These are phyloP conservation scores for Pseudocohnilembus persalinus DNA, from an alignment of 169 alveolate species.

Conservation along the genomic window DNA sequence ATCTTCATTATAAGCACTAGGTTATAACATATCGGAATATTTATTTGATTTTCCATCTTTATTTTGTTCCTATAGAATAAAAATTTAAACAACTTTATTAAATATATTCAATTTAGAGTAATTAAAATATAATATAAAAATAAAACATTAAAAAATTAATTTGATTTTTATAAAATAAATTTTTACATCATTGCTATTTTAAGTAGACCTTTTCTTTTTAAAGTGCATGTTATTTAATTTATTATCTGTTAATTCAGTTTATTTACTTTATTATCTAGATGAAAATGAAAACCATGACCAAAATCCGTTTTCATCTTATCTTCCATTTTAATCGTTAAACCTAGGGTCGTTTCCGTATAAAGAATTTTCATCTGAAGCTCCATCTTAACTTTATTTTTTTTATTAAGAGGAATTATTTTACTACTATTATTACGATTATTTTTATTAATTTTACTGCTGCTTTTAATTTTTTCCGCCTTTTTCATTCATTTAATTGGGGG, in stretches of 20 bases:
- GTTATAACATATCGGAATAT: not conserved
- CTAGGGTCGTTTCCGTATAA: not conserved
- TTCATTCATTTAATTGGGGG: not conserved
- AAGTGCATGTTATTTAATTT: slow-evolving; percentile 28
- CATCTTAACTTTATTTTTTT: too few species aligned
- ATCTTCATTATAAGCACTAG: slow-evolving; percentile 8
- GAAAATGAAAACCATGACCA: slow-evolving; percentile 26
- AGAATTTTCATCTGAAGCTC: not conserved
- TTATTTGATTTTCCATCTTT: not conserved
- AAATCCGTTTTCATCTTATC: slow-evolving; percentile 1
- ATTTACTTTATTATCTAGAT: slow-evolving; percentile 28
- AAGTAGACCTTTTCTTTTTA: slow-evolving; percentile 13
- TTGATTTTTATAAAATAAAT: too few species aligned
- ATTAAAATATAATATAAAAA: too few species aligned
- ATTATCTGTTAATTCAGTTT: slow-evolving; percentile 33
- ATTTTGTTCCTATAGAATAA: too few species aligned
- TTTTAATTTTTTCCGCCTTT: not conserved
- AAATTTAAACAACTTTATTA: not conserved
- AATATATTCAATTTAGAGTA: too few species aligned
- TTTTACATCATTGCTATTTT: not conserved
- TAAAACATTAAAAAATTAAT: not conserved
- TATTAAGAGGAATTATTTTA: too few species aligned
- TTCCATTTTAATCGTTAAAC: not conserved
- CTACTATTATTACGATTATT: not conserved
- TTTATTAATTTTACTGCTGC: not conserved